Evolutionary conservation across 768 basidiomycete species (phyloP), one percentile per base, ranked within the genome.

Genomic region (Suillus brevipes): DNA sequence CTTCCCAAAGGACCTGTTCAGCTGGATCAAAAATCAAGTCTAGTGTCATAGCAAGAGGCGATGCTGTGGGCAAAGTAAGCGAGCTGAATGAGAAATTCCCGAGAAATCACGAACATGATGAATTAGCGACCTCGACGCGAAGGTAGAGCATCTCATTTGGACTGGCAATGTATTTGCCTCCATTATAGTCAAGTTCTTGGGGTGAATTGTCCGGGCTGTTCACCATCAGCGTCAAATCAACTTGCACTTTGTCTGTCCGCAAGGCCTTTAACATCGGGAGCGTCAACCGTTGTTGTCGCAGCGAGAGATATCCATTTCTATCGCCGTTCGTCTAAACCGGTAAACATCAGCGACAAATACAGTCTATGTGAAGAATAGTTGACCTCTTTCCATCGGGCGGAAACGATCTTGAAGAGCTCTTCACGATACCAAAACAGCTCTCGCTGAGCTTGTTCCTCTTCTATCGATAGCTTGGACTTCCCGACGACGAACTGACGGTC

Each of bases 391-490:
- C 97, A 99, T 20, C 80, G 81, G 12, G 90, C 90, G 14, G 78
- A 80, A 16, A 98, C 74, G 59, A 79, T 77, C 55, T 85, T 85
- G 70, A 99, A 85, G 12, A 99, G 78, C 67, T 90, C 88, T 75
- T 99, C 96, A 42, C 96, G 84, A 74, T 97, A 97, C 97, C 97
- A 99, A 79, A 99, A 99, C 18, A 96, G 74, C 72, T 95, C 92
- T 45, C 88, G 83, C 73, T 94, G 90, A 12, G 81, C 72, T 50
- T 80, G 81, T 66, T 90, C 84, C 68, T 93, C 89, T 53, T 76
- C 78, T 13, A 77, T 73, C 1, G 89, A 84, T 64, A 92, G 77
- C 58, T 80, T 84, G 6, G 89, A 86, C 69, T 92, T 91, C 31
- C 89, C 84, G 0, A 97, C 90, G 20, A 99, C 88, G 74, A 96